phyloP scores from a whole-genome alignment of 169 alveolate species.

The Neospora caninum region DNA sequence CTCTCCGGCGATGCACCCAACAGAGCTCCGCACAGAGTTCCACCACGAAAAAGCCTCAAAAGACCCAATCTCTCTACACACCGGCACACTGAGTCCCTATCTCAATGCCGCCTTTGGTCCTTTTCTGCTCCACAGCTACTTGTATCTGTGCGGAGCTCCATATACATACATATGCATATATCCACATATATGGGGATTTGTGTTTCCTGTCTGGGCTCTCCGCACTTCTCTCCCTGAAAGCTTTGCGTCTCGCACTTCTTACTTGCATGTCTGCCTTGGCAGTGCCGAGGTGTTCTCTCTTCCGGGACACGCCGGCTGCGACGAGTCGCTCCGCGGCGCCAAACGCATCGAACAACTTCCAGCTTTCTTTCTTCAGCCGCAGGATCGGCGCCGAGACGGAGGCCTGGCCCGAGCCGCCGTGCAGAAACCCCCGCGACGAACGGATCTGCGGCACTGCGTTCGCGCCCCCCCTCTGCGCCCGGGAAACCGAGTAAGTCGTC shows the following conservation, averaged over 20 bases:
- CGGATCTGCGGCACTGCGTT: background rate
- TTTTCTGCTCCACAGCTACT: background rate
- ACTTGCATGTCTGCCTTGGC: slow-evolving; percentile 24
- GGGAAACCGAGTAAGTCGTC: background rate
- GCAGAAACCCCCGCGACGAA: background rate
- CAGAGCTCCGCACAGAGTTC: too few species aligned
- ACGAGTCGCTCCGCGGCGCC: background rate
- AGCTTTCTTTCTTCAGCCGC: slow-evolving; percentile 34
- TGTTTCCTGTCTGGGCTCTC: background rate
- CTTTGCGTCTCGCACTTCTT: background rate
- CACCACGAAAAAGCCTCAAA: too few species aligned
- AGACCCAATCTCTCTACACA: too few species aligned
- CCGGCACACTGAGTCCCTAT: too few species aligned
- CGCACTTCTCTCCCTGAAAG: background rate
- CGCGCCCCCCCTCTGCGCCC: background rate
- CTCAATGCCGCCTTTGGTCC: too few species aligned
- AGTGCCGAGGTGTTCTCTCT: background rate
- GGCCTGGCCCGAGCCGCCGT: background rate
- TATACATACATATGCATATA: background rate
- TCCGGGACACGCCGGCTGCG: background rate
- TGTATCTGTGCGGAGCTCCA: background rate
- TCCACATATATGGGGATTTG: background rate
- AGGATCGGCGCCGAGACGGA: background rate
- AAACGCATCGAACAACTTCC: slow-evolving; percentile 21
- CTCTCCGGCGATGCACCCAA: too few species aligned